phyloP scores from a whole-genome alignment of 1,284 basidiomycete genomes.

The Gomphus sp. region DNA sequence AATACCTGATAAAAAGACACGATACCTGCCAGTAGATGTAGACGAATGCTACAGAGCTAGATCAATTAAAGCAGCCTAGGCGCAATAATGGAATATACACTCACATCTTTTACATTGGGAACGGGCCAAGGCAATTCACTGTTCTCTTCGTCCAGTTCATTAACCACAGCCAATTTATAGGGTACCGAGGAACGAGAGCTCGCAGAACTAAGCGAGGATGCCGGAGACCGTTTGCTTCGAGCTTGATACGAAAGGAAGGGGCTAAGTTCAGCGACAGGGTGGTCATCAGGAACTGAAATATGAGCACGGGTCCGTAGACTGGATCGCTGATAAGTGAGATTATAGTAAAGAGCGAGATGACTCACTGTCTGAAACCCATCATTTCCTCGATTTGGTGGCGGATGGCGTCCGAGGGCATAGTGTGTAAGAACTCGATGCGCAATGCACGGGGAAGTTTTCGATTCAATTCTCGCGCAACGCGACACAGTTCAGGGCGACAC shows the following conservation, averaged over 20 bases:
- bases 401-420: background rate
- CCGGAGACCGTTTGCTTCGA: conserved; percentile 3
- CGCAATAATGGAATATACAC: background rate
- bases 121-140: background rate
- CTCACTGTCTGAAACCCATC: conserved; percentile 11
- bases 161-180: background rate
- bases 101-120: background rate
- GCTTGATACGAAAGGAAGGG: background rate
- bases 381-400: conserved; percentile 9
- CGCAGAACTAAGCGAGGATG: conserved; percentile 8
- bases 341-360: background rate
- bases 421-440: background rate
- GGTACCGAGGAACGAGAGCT: conserved; percentile 7
- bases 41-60: background rate
- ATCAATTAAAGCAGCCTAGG: too few species aligned
- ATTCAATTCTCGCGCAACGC: conserved; percentile 8
- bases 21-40: background rate
- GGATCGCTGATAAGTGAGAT: background rate
- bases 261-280: background rate
- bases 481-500: conserved; percentile 5
- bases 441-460: conserved; percentile 3
- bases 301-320: background rate
- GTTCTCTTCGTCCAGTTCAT: conserved; percentile 4
- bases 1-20: background rate
- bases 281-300: background rate